phyloP scores from a whole-genome alignment of 1,284 basidiomycete species.

The Inonotus obliquus region DNA sequence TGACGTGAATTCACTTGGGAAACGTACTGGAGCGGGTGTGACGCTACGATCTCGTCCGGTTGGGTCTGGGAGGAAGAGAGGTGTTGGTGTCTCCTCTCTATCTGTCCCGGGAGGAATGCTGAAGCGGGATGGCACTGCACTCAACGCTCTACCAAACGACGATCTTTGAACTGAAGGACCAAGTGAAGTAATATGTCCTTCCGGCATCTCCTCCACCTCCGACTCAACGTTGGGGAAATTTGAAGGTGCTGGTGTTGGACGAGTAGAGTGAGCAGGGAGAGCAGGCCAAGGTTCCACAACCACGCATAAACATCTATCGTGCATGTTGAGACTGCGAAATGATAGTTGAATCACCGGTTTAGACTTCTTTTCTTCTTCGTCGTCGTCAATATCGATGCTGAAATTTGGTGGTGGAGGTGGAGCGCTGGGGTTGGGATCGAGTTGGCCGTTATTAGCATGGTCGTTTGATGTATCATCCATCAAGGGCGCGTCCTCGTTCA shows the following conservation, averaged over 20 bases:
- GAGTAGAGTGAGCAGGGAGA: conserved; percentile 18
- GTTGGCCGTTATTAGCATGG: background rate
- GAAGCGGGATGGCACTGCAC: conserved; percentile 32
- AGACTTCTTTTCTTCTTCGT: conserved; percentile 62
- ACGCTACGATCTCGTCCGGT: conserved; percentile 34
- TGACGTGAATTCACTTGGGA: conserved; percentile 12
- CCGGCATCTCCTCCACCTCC: conserved; percentile 13
- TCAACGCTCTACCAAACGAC: conserved; percentile 26
- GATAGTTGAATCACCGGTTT: conserved; percentile 61
- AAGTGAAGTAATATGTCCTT: conserved; percentile 4
- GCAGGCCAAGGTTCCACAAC: conserved; percentile 72
- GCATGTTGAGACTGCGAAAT: conserved; percentile 64
- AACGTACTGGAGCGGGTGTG: conserved; percentile 22
- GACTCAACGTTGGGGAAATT: conserved; percentile 24
- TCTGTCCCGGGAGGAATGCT: conserved; percentile 9
- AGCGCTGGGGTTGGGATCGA: background rate
- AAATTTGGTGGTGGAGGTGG: conserved; percentile 9
- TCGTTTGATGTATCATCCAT: conserved; percentile 3
- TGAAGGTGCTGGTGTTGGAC: conserved; percentile 29
- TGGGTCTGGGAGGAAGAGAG: conserved; percentile 65
- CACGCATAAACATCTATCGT: conserved; percentile 66
- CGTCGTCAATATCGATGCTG: conserved; percentile 26
- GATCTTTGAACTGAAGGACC: conserved; percentile 14
- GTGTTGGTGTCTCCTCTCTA: conserved; percentile 37
- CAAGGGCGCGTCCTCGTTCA: conserved; percentile 1